phyloP scores from a whole-genome alignment of 352 stramenopile species.

The Phytophthora agathidicida region DNA sequence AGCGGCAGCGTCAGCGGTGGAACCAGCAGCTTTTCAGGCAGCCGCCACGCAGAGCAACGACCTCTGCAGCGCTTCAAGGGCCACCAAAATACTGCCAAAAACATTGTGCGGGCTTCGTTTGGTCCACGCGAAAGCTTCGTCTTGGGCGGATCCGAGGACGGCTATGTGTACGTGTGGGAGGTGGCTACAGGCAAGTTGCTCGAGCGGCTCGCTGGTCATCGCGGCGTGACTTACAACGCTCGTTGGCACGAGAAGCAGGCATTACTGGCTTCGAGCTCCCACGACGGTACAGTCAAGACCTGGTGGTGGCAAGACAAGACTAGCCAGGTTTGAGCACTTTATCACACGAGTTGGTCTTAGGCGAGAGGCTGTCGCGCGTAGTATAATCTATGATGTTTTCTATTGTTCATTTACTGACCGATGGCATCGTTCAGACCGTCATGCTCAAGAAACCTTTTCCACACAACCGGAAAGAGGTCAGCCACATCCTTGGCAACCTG shows the following conservation, averaged over 20 bases:
- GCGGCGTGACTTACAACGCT: constrained; percentile 85
- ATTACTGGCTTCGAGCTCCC: constrained; percentile 82
- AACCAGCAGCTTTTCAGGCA: constrained; percentile 29
- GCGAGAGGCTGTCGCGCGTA: background rate
- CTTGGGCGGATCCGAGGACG: constrained; percentile 87
- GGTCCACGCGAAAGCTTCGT: constrained; percentile 86
- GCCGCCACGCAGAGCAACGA: constrained; percentile 57
- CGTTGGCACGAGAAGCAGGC: constrained; percentile 89
- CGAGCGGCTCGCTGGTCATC: constrained; percentile 78
- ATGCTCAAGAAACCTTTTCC: constrained; percentile 66
- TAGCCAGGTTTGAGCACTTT: constrained; percentile 14
- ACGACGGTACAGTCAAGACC: constrained; percentile 90
- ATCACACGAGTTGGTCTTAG: constrained; percentile 7
- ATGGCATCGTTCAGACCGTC: constrained; percentile 54
- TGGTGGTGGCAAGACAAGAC: constrained; percentile 89
- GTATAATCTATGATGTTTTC: constrained; percentile 38
- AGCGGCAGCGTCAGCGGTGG: constrained; percentile 26
- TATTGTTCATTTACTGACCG: constrained; percentile 24
- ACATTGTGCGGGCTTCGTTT: constrained; percentile 86
- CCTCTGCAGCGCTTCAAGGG: constrained; percentile 89
- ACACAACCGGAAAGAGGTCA: constrained; percentile 76
- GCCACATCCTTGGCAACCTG: constrained; percentile 41
- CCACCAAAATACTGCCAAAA: constrained; percentile 91
- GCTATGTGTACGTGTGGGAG: constrained; percentile 89
- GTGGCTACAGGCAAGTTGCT: constrained; percentile 86